Evolutionary conservation across 108 stramenopile genomes (phyloP).

Genomic region (Pseudonitzschia delicatissima): DNA sequence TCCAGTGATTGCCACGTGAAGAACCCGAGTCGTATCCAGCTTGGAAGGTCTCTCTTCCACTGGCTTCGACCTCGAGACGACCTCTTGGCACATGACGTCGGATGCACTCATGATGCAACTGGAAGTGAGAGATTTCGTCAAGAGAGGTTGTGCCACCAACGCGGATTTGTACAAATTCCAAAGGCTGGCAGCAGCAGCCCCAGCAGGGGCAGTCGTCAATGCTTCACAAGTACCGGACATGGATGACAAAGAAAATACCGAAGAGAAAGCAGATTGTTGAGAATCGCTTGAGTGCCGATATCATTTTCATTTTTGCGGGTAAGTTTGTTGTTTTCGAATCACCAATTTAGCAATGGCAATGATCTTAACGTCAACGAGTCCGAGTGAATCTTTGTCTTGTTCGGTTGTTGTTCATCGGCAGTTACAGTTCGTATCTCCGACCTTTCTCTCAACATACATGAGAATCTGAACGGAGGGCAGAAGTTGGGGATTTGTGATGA

Average conservation of each 20-base stretch:
- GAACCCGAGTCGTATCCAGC: constrained; percentile 10
- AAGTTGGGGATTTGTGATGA: no score
- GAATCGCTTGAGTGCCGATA: not conserved
- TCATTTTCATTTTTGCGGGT: not conserved
- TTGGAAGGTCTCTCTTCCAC: constrained; percentile 7
- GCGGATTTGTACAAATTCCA: constrained; percentile 21
- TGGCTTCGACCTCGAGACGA: not conserved
- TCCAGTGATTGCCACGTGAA: constrained; percentile 27
- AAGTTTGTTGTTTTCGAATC: not conserved
- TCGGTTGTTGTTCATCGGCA: no score
- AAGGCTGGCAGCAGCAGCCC: not conserved
- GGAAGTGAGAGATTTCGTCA: constrained; percentile 27
- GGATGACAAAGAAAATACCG: not conserved
- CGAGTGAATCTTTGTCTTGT: no score
- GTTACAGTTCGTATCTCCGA: no score
- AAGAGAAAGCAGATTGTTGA: not conserved
- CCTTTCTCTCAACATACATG: no score
- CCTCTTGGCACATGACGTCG: constrained; percentile 24
- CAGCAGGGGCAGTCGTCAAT: not conserved
- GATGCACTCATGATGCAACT: constrained; percentile 10
- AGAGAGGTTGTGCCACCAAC: constrained; percentile 15
- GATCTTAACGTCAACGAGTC: no score
- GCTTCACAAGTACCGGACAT: not conserved
- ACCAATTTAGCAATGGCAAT: no score
- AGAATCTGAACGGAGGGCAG: no score